Conservation (phyloP, 2,329 filamentous ascomycete genomes). For the Camptophora hylomeconis region DNA sequence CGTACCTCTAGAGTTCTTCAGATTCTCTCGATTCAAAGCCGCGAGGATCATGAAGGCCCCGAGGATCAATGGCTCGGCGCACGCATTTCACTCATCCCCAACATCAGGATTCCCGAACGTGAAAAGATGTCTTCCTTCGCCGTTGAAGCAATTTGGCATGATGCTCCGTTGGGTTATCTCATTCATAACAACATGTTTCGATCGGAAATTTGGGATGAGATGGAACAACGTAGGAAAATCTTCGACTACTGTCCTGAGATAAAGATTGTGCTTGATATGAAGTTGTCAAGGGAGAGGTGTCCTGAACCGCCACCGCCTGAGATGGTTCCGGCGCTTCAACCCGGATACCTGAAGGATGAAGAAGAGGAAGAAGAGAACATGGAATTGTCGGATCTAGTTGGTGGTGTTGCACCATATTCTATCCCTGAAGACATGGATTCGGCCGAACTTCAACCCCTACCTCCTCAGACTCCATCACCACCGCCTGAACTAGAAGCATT, state of each 20-base stretch:
- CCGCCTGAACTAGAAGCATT: too few relatives aligned
- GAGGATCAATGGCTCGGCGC: slow-evolving; percentile 2
- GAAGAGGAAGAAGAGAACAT: too few relatives aligned
- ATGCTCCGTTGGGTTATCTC: neutral
- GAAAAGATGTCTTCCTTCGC: too few relatives aligned
- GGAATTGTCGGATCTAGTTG: too few relatives aligned
- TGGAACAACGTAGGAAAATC: slow-evolving; percentile 2
- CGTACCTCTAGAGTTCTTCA: slow-evolving; percentile 2
- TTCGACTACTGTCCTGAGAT: slow-evolving; percentile 6
- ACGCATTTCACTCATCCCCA: slow-evolving; percentile 3
- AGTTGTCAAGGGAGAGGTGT: slow-evolving; percentile 3
- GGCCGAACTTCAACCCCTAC: too few relatives aligned
- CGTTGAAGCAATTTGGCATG: neutral
- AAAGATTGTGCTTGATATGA: slow-evolving; percentile 6
- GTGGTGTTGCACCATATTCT: too few relatives aligned
- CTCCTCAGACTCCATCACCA: too few relatives aligned
- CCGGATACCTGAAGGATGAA: too few relatives aligned
- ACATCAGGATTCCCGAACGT: slow-evolving; percentile 1
- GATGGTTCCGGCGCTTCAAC: too few relatives aligned
- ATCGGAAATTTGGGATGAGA: slow-evolving; percentile 1
- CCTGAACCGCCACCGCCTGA: too few relatives aligned
- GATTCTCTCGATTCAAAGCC: slow-evolving; percentile 4
- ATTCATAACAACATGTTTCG: neutral
- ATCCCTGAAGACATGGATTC: too few relatives aligned
- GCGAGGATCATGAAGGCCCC: slow-evolving; percentile 1